Base-by-base conservation (phyloP, 192 early-diverging fungal genomes). In the Podila horticola region DNA sequence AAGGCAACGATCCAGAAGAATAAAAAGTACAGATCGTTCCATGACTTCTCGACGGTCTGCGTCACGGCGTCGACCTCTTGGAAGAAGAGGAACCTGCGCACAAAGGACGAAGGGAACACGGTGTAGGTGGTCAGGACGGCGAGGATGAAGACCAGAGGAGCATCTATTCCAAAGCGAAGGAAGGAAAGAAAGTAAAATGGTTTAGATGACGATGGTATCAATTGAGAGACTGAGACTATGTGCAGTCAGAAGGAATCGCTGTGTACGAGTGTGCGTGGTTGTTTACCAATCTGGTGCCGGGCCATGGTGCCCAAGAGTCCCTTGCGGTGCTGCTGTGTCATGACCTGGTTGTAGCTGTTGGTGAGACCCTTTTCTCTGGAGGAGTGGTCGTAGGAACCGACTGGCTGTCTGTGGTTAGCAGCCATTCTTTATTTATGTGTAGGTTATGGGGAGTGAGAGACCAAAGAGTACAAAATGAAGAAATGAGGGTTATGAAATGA, bases 1-100 rank as follows among this genome's bases (percentile, higher is more conserved):
- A 93, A 90, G 34, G 83, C 69, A 3, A 87, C 48, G 6, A 92
- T 75, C 92, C 92, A 93, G 73, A 90, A 90, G 58, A 67, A 33
- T 9, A 93, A 77, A 70, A 93, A 93, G 58, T 89, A 91, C 8
- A 85, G 48, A 67, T 94, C 92, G 26, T 90, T 72, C 30, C 65
- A 64, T 28, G 92, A 89, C 57, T 88, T 88, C 28, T 59, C 85
- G 70, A 86, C 88, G 1, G 79, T 73, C 2, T 70, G 52, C 0
- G 79, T 79, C 22, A 59, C 17, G 0, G 74, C 20, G 34, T 82
- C 74, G 29, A 69, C 59, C 30, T 81, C 48, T 33, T 82, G 77
- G 57, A 85, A 74, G 30, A 77, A 76, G 12, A 85, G 36, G 49
- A 85, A 85, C 62, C 79, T 82, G 70, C 71, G 69, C 19, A 72